phyloP scores from a whole-genome alignment of 2,329 filamentous ascomycete genomes.

The Sclerotinia subarctica region DNA sequence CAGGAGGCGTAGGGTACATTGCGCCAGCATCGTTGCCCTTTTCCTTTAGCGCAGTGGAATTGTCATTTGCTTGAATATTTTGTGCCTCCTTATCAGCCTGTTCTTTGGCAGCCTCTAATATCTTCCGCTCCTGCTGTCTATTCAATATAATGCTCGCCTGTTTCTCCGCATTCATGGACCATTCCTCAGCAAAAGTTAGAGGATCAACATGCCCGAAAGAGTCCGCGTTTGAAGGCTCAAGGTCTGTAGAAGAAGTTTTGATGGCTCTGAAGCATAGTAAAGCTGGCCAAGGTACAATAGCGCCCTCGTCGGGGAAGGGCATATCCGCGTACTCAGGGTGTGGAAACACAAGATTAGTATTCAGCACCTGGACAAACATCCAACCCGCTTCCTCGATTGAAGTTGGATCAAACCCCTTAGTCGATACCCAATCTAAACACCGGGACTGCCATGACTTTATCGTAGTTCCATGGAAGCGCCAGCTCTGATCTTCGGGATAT shows the following conservation, averaged over 20 bases:
- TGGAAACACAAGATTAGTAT: conserved; percentile 28
- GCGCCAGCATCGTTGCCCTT: conserved; percentile 51
- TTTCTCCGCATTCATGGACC: conserved; percentile 38
- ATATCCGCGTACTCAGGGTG: conserved; percentile 30
- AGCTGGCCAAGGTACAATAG: conserved; percentile 38
- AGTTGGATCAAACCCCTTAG: conserved; percentile 33
- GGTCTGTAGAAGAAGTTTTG: conserved; percentile 18
- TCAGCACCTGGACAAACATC: conserved; percentile 37
- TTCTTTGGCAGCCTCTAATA: conserved; percentile 41
- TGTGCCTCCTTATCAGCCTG: conserved; percentile 44
- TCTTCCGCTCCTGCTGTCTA: conserved; percentile 51
- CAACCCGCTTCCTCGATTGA: conserved; percentile 36
- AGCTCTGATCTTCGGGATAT: conserved; percentile 24
- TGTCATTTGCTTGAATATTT: conserved; percentile 46
- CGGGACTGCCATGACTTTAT: conserved; percentile 36
- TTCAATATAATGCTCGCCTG: conserved; percentile 47
- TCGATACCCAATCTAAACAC: conserved; percentile 38
- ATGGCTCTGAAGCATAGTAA: conserved; percentile 36
- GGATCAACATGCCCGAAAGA: conserved; percentile 34
- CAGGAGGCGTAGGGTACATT: conserved; percentile 71
- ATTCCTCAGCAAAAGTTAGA: conserved; percentile 40
- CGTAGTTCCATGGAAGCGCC: conserved; percentile 26
- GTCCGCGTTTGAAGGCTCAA: conserved; percentile 13
- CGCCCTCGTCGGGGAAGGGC: conserved; percentile 30
- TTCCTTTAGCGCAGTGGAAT: conserved; percentile 52